Conservation (phyloP, 306 rosid genomes). For the Cucumis sativus region DNA sequence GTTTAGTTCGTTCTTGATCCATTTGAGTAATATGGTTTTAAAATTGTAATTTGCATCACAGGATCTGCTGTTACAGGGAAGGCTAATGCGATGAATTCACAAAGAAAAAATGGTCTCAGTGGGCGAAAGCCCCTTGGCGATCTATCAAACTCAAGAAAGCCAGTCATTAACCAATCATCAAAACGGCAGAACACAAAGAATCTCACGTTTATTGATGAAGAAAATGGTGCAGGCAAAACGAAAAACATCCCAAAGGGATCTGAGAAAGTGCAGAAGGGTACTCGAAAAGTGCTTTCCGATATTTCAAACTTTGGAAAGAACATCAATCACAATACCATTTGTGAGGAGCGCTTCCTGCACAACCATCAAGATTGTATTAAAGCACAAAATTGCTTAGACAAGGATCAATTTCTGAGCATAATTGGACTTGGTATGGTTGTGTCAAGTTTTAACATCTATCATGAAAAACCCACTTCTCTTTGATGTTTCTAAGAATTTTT, state of each 20-base stretch:
- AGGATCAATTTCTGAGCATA: constrained; percentile 24
- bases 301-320: constrained; percentile 42
- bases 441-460: constrained; percentile 9
- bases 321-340: constrained; percentile 16
- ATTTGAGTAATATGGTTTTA: neutral
- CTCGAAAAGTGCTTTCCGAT: constrained; percentile 48
- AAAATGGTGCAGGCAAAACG: constrained; percentile 16
- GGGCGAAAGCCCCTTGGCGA: constrained; percentile 60
- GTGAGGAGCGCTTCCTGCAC: constrained; percentile 35
- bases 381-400: constrained; percentile 20
- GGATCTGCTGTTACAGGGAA: neutral
- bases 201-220: constrained; percentile 14
- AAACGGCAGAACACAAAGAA: constrained; percentile 19
- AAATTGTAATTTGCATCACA: neutral
- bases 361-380: constrained; percentile 42
- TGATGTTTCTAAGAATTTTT: neutral
- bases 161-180: constrained; percentile 14
- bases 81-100: constrained; percentile 1
- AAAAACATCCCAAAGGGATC: constrained; percentile 21
- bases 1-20: neutral
- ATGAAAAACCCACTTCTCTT: neutral
- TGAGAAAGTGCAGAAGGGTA: constrained; percentile 20
- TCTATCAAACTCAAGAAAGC: constrained; percentile 26
- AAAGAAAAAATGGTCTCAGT: constrained; percentile 27
- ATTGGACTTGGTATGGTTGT: constrained; percentile 38